Percentiles rank a stretch among this genome's conserved stretches.
phyloP scores from a whole-genome alignment of 495 filamentous ascomycete species.

The Penicillium diatomitis region DNA sequence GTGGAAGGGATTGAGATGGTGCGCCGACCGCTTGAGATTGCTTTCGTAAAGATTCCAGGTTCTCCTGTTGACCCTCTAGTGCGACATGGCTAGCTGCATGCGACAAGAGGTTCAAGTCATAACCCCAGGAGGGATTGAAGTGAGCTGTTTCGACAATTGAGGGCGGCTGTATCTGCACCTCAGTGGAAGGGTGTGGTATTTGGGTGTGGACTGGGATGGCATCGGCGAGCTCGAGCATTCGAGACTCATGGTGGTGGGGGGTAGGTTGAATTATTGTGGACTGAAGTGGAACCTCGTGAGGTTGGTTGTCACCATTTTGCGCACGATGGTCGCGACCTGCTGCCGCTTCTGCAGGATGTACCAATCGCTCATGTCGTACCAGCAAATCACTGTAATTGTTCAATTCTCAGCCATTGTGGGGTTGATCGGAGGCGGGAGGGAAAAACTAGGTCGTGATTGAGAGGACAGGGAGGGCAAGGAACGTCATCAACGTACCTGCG shows the following conservation, averaged over 20 bases:
- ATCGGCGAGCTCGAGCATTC: slow-evolving; percentile 41
- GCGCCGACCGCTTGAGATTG: slow-evolving; percentile 20
- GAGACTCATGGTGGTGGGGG: slow-evolving; percentile 35
- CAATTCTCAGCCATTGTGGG: slow-evolving; percentile 18
- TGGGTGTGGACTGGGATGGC: slow-evolving; percentile 36
- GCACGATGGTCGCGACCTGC: slow-evolving; percentile 36
- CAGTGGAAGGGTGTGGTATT: slow-evolving; percentile 26
- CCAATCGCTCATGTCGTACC: slow-evolving; percentile 64
- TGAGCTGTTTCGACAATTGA: slow-evolving; percentile 37
- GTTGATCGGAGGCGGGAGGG: neutral
- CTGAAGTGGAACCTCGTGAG: slow-evolving; percentile 30
- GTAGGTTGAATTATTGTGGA: slow-evolving; percentile 30
- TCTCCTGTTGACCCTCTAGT: slow-evolving; percentile 39
- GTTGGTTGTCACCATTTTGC: slow-evolving; percentile 17
- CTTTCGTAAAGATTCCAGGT: slow-evolving; percentile 35
- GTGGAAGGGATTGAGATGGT: slow-evolving; percentile 25
- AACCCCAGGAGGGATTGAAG: slow-evolving; percentile 44
- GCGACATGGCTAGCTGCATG: slow-evolving; percentile 44
- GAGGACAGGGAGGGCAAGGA: neutral
- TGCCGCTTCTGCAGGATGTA: slow-evolving; percentile 53
- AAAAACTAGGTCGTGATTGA: neutral
- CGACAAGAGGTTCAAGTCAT: slow-evolving; percentile 40
- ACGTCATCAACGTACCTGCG: slow-evolving; percentile 29
- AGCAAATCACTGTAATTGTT: slow-evolving; percentile 49
- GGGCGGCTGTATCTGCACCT: slow-evolving; percentile 33